Evolutionary conservation across 805 yeast species (phyloP).

Genomic region (Lachancea fermentati): DNA sequence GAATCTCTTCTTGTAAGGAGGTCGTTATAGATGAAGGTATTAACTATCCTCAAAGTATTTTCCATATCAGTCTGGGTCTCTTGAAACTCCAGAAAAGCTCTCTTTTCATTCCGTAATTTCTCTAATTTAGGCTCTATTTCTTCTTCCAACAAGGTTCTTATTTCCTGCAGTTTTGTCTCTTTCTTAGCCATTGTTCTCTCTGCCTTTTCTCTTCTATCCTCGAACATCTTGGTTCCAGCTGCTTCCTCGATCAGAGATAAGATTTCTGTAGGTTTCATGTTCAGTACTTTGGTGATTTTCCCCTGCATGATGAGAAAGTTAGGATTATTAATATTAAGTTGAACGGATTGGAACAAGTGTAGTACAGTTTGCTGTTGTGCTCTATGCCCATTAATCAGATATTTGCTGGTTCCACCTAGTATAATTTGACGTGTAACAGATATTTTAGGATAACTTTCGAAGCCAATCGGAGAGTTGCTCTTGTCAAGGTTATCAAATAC

Average conservation of each 20-base stretch:
- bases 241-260: slow-evolving; percentile 93
- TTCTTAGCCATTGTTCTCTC: slow-evolving; percentile 87
- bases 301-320: slow-evolving; percentile 99
- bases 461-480: slow-evolving; percentile 78
- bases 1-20: slow-evolving; percentile 38
- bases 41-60: slow-evolving; percentile 62
- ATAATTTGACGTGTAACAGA: slow-evolving; percentile 89
- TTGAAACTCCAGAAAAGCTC: slow-evolving; percentile 79
- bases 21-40: slow-evolving; percentile 63
- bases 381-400: slow-evolving; percentile 89
- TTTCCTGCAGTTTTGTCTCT: slow-evolving; percentile 77
- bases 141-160: slow-evolving; percentile 63
- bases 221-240: slow-evolving; percentile 94
- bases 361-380: slow-evolving; percentile 93
- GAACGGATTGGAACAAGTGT: slow-evolving; percentile 88
- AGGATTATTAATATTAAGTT: slow-evolving; percentile 92
- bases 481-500: slow-evolving; percentile 86
- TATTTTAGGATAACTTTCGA: slow-evolving; percentile 68
- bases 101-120: slow-evolving; percentile 72
- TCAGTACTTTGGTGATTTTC: slow-evolving; percentile 91
- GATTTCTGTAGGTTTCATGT: slow-evolving; percentile 91
- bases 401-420: slow-evolving; percentile 88
- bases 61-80: slow-evolving; percentile 78
- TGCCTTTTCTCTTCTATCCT: slow-evolving; percentile 87
- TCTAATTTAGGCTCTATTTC: slow-evolving; percentile 92